Base-by-base conservation (phyloP, 2,329 filamentous ascomycete species). In the Fusarium acutatum region DNA sequence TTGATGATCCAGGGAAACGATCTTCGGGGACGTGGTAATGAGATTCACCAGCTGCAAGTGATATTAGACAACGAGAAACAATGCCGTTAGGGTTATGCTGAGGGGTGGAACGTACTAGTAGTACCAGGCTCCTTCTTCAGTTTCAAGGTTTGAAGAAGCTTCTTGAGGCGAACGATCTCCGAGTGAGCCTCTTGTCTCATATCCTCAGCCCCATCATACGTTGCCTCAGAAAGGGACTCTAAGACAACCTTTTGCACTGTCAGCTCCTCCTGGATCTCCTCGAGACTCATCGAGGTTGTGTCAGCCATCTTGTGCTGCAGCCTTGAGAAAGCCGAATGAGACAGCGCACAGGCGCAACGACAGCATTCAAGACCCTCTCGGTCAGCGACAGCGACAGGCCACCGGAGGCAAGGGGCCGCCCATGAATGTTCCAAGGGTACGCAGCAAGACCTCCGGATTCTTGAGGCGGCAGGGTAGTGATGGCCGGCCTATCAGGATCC, bases 201-300 rank as follows among this genome's bases (percentile, higher is more conserved):
- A 20, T 74, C 64, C 37, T 82, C 81, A 40, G 78, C 79, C 22
- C 75, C 80, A 11, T 79, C 75, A 59, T 76, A 78, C 12, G 67
- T 59, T 38, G 74, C 74, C 30, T 59, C 69, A 26, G 69, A 43
- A n/a, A 88, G 80, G 5, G 85, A 87, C 13, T 76, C 71, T 7
- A 88, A 79, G 26, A 88, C 80, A 56, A 84, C 83, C 52, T 79
- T 79, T 66, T 86, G 83, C 26, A 86, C 79, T 37, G 74, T 79
- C 67, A 88, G 76, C 62, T 87, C 85, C 53, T 86, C 83, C 24
- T 71, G 72, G 26, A 86, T 72, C 24, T 75, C 77, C 52, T 79
- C 74, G 24, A 80, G 53, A 15, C 62, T 71, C 64, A 71, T 69
- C 24, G 72, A 54, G 50, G 32, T 76, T 71, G 38, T 47, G 56